Evolutionary conservation across 345 rosid genomes (phyloP), one percentile per base, ranked within the genome.

Genomic region (Linum lewisii): DNA sequence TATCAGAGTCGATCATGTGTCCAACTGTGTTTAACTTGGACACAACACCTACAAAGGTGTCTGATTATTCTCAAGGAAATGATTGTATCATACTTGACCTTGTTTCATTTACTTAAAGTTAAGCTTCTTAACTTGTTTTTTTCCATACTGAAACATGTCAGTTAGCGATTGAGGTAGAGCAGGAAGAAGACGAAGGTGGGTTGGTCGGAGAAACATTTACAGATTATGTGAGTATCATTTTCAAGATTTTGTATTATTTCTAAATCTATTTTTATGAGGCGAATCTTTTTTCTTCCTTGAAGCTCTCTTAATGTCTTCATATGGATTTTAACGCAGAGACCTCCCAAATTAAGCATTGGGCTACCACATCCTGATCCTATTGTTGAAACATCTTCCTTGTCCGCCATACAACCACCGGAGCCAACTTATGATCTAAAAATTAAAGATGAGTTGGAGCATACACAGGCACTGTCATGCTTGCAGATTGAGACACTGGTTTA

Each of bases 181-280:
- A 90, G 44, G 99, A 92, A 72, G 99, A 92, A 78, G 99, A 92
- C 76, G 99, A 79, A 83, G 99, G 98, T 66, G 98, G 98, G 64
- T 73, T 70, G 23, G 85, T 69, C 3, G 99, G 95, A 64, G 99
- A 92, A 74, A 92, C 99, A 37, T 92, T 92, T 68, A 88, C 86
- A 34, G 99, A 92, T 65, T 92, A 92, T 71, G 98, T 92, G 74
- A 88, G 93, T 79, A 51, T 22, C 54, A 51, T 51, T 16, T 9
- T 51, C 54, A 5, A 19, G 6, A 29, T 22, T 22, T 51, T 11
- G 51, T 64, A 26, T 2, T 37, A 21, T 67, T 22, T 61, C 62
- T 63, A 64, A 56, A 29, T 42, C 29, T 18, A 59, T 51, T 9
- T 65, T 23, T 53, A 7, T 18, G 6, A n/a, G n/a, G n/a, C n/a